Evolutionary conservation across 2,329 filamentous ascomycete genomes (phyloP).

Genomic region (Aspergillus felis): DNA sequence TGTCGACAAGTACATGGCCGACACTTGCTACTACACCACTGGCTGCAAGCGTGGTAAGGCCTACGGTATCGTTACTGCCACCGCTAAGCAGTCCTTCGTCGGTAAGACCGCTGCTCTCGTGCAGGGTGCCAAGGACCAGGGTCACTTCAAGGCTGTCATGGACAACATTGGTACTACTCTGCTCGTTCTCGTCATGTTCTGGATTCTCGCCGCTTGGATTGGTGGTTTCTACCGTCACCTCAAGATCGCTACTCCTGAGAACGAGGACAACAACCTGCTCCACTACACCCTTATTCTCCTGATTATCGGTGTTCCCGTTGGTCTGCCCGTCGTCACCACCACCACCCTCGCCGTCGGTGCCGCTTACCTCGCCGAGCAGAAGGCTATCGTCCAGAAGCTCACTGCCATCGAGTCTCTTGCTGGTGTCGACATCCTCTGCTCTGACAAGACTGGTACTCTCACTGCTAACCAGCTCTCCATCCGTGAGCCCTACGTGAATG

Average conservation of each 20-base stretch:
- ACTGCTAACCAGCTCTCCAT: slow-evolving; percentile 62
- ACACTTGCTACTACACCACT: slow-evolving; percentile 72
- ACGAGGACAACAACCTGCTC: slow-evolving; percentile 61
- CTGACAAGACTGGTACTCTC: slow-evolving; percentile 76
- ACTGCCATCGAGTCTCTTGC: slow-evolving; percentile 73
- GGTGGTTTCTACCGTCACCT: slow-evolving; percentile 74
- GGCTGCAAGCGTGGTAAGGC: slow-evolving; percentile 78
- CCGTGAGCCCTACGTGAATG: slow-evolving; percentile 71
- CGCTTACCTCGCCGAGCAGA: slow-evolving; percentile 71
- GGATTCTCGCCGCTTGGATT: slow-evolving; percentile 71
- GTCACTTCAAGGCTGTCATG: slow-evolving; percentile 81
- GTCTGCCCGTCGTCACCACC: slow-evolving; percentile 74
- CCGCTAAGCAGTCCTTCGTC: slow-evolving; percentile 70
- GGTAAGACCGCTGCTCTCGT: slow-evolving; percentile 71
- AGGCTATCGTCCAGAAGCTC: slow-evolving; percentile 75
- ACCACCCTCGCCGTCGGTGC: slow-evolving; percentile 74
- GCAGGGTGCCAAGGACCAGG: slow-evolving; percentile 69
- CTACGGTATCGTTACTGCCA: slow-evolving; percentile 64
- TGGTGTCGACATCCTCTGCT: slow-evolving; percentile 73
- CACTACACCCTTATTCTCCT: slow-evolving; percentile 67
- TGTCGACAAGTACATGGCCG: slow-evolving; percentile 60
- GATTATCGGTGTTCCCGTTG: slow-evolving; percentile 75
- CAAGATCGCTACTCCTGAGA: slow-evolving; percentile 49
- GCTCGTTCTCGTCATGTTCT: slow-evolving; percentile 73
- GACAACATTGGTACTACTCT: slow-evolving; percentile 72